Base-by-base conservation (phyloP, 1,139 yeast genomes). In the Candida pseudoviswanathii region DNA sequence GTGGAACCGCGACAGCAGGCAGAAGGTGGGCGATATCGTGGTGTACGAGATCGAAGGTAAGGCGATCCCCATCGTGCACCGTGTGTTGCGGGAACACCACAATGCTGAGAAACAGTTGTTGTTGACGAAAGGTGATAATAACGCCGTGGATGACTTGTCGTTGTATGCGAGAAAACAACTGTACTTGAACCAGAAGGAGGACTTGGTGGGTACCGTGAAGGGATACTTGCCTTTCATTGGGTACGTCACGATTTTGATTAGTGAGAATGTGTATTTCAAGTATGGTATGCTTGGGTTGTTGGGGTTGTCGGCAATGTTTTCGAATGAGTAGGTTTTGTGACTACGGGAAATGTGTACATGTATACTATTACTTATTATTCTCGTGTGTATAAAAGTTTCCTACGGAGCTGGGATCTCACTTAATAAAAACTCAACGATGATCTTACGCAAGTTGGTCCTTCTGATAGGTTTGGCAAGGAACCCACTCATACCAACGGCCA, bases 101-200 rank as follows among this genome's bases (percentile, higher is more conserved):
- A 69, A 68, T 52, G 43, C 49, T 5, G 71, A 77, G 56, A 84
- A 83, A 63, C 98, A 94, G 68, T 75, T 85, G 51, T 70, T 94
- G 47, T 78, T 94, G 54, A 95, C 99, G 2, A 94, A 94, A 66
- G 99, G 99, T 64, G 99, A 94, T 67, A 95, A 95, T 67, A 94
- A 94, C 64, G 89, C 94, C 3, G 85, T 88, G 50, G 96, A 94
- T 67, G 99, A 94, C 68, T 78, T 94, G 58, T 86, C 89, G 22
- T 76, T 94, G 44, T 94, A 95, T 64, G 88, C 94, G 1, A 79
- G 82, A 57, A 85, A 82, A 51, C 95, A 90, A 64, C 75, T 75
- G 49, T 94, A 94, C 58, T 75, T 94, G 59, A 85, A 89, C 59
- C 84, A 91, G 56, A 79, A 83, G 44, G 75, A 73, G 22, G 98